Evolutionary conservation across 2,329 filamentous ascomycete species (phyloP).

Genomic region (Sporothrix inflata): DNA sequence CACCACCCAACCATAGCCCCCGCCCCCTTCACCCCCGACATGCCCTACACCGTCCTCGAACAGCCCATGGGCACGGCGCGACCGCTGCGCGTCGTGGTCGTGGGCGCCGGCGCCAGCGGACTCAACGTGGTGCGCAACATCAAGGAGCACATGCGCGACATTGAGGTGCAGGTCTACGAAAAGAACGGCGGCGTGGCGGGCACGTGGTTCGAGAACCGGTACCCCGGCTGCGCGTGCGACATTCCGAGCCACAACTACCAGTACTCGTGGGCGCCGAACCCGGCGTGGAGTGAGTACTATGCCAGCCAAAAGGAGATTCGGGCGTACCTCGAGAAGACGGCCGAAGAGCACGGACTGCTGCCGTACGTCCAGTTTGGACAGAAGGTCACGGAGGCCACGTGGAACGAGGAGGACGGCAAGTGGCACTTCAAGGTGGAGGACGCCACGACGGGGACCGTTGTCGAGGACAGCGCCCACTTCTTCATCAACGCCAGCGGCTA

Average conservation of each 20-base stretch:
- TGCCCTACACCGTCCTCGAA: constrained; percentile 27
- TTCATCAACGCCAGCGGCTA: constrained; percentile 53
- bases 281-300: constrained; percentile 32
- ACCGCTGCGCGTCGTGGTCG: constrained; percentile 41
- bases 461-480: constrained; percentile 47
- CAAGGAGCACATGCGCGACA: constrained; percentile 30
- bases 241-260: constrained; percentile 34
- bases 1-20: too few relatives aligned
- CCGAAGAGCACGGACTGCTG: constrained; percentile 27
- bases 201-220: constrained; percentile 34
- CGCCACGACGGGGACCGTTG: not conserved
- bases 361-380: constrained; percentile 30
- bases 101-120: constrained; percentile 47
- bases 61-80: constrained; percentile 29
- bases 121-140: constrained; percentile 28
- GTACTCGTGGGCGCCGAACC: constrained; percentile 32
- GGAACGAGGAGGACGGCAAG: constrained; percentile 30
- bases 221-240: constrained; percentile 35
- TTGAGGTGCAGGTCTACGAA: constrained; percentile 33
- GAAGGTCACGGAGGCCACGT: constrained; percentile 25
- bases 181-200: constrained; percentile 31
- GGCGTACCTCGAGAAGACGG: constrained; percentile 28
- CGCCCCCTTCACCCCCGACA: not conserved
- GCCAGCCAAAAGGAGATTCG: constrained; percentile 29
- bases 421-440: constrained; percentile 27